Percentiles rank a stretch among this genome's conserved stretches.
phyloP scores from a whole-genome alignment of 495 filamentous ascomycete genomes.

The Lasiosphaeria miniovina region DNA sequence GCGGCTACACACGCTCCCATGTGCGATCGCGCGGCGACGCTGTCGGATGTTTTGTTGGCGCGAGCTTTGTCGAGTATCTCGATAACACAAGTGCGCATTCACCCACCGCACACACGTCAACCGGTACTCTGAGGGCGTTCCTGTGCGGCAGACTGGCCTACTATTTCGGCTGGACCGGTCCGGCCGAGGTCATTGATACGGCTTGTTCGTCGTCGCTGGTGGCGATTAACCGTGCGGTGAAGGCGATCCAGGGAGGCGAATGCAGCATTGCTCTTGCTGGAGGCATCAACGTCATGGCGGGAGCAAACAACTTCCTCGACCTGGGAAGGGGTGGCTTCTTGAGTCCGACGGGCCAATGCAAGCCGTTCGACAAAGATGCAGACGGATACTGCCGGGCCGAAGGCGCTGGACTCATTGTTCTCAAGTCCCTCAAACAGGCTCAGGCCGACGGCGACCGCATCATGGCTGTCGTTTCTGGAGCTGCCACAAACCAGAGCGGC shows the following conservation, averaged over 20 bases:
- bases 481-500: conserved; percentile 53
- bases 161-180: conserved; percentile 39
- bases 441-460: conserved; percentile 48
- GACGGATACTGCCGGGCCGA: conserved; percentile 52
- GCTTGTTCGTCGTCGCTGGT: conserved; percentile 44
- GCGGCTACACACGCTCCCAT: conserved; percentile 48
- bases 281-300: conserved; percentile 63
- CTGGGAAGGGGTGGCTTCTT: conserved; percentile 37
- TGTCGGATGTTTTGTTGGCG: conserved; percentile 77
- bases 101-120: conserved; percentile 78
- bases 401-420: conserved; percentile 31
- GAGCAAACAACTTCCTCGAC: conserved; percentile 69
- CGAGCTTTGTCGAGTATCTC: conserved; percentile 75
- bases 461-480: conserved; percentile 49
- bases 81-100: conserved; percentile 75
- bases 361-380: conserved; percentile 22
- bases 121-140: conserved; percentile 73
- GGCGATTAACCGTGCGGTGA: conserved; percentile 49
- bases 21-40: conserved; percentile 4
- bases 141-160: conserved; percentile 46
- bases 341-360: conserved; percentile 23
- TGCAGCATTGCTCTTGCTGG: conserved; percentile 60
- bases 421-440: conserved; percentile 52
- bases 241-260: conserved; percentile 64
- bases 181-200: conserved; percentile 40